Conservation (phyloP, 2,329 filamentous ascomycete species). For the Penicillium sumatraense region DNA sequence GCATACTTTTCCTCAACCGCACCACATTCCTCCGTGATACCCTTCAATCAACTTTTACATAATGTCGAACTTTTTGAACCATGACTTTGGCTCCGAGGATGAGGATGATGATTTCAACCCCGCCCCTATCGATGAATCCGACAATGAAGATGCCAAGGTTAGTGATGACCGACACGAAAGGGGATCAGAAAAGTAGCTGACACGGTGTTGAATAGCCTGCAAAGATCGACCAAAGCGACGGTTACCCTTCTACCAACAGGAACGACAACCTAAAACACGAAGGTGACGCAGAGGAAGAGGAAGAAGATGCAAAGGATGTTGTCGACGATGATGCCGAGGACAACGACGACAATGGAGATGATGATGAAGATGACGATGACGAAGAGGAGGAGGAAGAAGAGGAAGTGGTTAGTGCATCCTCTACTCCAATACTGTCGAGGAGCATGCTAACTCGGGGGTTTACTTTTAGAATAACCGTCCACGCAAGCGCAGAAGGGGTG, state of each 20-base stretch:
- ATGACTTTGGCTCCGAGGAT: slow-evolving; percentile 62
- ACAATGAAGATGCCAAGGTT: slow-evolving; percentile 60
- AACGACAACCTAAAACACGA: slow-evolving; percentile 46
- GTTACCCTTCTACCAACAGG: slow-evolving; percentile 27
- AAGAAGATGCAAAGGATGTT: slow-evolving; percentile 52
- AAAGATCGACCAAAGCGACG: slow-evolving; percentile 48
- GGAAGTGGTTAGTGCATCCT: slow-evolving; percentile 53
- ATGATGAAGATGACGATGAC: slow-evolving; percentile 58
- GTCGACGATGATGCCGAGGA: slow-evolving; percentile 66
- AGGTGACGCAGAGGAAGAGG: slow-evolving; percentile 49
- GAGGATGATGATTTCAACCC: slow-evolving; percentile 93
- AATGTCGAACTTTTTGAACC: slow-evolving; percentile 53
- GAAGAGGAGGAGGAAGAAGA: slow-evolving; percentile 57
- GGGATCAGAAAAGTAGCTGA: slow-evolving; percentile 26
- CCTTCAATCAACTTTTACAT: slow-evolving; percentile 28
- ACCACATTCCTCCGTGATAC: slow-evolving; percentile 17
- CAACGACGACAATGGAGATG: slow-evolving; percentile 60
- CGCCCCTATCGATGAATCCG: slow-evolving; percentile 72
- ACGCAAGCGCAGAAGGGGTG: slow-evolving; percentile 76
- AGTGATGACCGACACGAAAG: slow-evolving; percentile 6
- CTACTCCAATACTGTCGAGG: neutral
- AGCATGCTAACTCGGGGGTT: slow-evolving; percentile 17
- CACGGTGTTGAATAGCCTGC: slow-evolving; percentile 27
- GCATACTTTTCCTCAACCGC: slow-evolving; percentile 6
- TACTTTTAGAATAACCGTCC: slow-evolving; percentile 65